These are phyloP conservation scores for Vinca minor DNA, from an alignment of 257 asterid species.

Conservation along the genomic window DNA sequence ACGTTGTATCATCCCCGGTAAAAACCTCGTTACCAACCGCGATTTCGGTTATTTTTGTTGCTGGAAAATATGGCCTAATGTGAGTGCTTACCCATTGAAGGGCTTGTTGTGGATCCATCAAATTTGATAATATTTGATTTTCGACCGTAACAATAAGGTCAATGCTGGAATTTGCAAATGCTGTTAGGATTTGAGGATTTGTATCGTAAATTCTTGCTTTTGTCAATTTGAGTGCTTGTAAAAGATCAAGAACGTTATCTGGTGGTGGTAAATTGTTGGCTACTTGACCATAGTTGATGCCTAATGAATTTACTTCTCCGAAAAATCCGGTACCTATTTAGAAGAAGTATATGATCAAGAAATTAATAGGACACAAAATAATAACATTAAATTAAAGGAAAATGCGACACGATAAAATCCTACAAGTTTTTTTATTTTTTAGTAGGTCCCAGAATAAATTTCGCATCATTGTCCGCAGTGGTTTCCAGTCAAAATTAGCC, in stretches of 20 bases:
- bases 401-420: too few species aligned
- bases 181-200: slow-evolving; percentile 46
- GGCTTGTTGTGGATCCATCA: slow-evolving; percentile 51
- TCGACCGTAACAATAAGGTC: slow-evolving; percentile 72
- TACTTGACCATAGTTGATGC: slow-evolving; percentile 84
- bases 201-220: slow-evolving; percentile 87
- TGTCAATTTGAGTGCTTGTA: slow-evolving; percentile 48
- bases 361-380: too few species aligned
- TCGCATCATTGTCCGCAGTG: too few species aligned
- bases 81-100: slow-evolving; percentile 59
- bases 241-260: slow-evolving; percentile 46
- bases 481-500: too few species aligned
- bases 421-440: too few species aligned
- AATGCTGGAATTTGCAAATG: slow-evolving; percentile 62
- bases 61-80: slow-evolving; percentile 54
- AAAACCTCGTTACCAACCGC: slow-evolving; percentile 81
- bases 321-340: slow-evolving; percentile 29
- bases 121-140: slow-evolving; percentile 41
- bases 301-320: slow-evolving; percentile 41
- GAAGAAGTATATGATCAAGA: neutral
- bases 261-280: slow-evolving; percentile 75
- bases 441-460: too few species aligned
- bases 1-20: slow-evolving; percentile 54
- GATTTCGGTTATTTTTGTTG: slow-evolving; percentile 70
- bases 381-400: too few species aligned